Percentiles rank a stretch among this genome's conserved stretches.
These are phyloP conservation scores for Cavenderia fasciculata DNA, from an alignment of 78 protist genomes.

Conservation along the genomic window DNA sequence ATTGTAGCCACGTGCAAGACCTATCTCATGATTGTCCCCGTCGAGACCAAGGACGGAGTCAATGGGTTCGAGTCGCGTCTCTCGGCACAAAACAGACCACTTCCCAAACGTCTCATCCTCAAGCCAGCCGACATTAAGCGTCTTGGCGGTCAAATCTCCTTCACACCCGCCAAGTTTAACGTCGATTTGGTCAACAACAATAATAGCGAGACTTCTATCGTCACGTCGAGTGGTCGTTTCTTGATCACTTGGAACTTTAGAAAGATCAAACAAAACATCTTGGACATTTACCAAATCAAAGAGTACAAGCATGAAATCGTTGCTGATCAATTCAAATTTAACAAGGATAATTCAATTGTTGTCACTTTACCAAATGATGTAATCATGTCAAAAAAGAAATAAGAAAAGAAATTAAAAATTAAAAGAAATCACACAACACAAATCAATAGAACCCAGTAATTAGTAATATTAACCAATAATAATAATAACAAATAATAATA, in stretches of 20 bases:
- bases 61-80: conserved; percentile 75
- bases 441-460: too few species aligned
- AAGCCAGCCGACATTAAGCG: conserved; percentile 49
- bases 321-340: conserved; percentile 82
- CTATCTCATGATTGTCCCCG: conserved; percentile 67
- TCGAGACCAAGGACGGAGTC: conserved; percentile 49
- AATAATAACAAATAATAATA: too few species aligned
- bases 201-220: conserved; percentile 63
- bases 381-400: conserved; percentile 57
- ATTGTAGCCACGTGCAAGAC: conserved; percentile 82
- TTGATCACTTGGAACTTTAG: conserved; percentile 86
- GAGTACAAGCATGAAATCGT: conserved; percentile 50
- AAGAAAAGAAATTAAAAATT: neutral
- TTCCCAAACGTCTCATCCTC: conserved; percentile 61
- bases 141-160: conserved; percentile 66
- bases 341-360: conserved; percentile 68
- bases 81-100: conserved; percentile 52
- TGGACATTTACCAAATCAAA: conserved; percentile 76
- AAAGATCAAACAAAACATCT: conserved; percentile 74
- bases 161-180: conserved; percentile 85
- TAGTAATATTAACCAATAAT: too few species aligned
- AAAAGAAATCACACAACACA: too few species aligned
- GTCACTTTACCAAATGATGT: conserved; percentile 84
- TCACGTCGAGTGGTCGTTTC: conserved; percentile 76
- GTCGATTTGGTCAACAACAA: neutral